A percentile compares a stretch with the other conserved stretches of the same genome.
Conservation (phyloP, 192 early-diverging fungal genomes). For the Coemansia erecta region DNA sequence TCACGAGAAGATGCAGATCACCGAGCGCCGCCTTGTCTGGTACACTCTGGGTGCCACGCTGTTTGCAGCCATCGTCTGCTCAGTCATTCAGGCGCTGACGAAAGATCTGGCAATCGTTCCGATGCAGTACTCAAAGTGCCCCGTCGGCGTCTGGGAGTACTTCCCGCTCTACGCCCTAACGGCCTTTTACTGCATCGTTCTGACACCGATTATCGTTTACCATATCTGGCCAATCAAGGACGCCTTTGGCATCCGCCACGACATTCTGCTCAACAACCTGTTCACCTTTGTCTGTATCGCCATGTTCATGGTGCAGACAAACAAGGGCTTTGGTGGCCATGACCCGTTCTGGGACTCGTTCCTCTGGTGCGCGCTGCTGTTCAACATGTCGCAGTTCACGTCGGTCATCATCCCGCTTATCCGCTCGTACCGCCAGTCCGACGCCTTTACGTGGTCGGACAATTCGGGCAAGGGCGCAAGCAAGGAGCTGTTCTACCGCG, state of each 20-base stretch:
- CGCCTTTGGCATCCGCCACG: conserved; percentile 49
- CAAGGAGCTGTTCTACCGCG: conserved; percentile 52
- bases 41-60: conserved; percentile 38
- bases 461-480: conserved; percentile 29
- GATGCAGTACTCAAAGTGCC: conserved; percentile 42
- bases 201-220: conserved; percentile 51
- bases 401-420: conserved; percentile 49
- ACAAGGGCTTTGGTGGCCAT: conserved; percentile 37
- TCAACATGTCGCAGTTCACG: conserved; percentile 54
- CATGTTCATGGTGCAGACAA: conserved; percentile 54
- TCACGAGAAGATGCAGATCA: conserved; percentile 38
- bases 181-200: conserved; percentile 42
- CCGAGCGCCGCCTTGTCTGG: conserved; percentile 48
- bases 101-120: conserved; percentile 45
- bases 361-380: conserved; percentile 45
- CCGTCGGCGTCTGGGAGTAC: conserved; percentile 55
- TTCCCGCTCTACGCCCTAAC: conserved; percentile 47
- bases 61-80: conserved; percentile 37
- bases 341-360: conserved; percentile 55
- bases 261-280: conserved; percentile 51
- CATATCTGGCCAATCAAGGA: conserved; percentile 54
- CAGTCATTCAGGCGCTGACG: conserved; percentile 46
- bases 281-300: conserved; percentile 49
- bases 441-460: conserved; percentile 45
- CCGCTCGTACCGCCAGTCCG: conserved; percentile 47